Base-by-base conservation (phyloP, 1,139 yeast species). In the Tardiomyces blankii region DNA sequence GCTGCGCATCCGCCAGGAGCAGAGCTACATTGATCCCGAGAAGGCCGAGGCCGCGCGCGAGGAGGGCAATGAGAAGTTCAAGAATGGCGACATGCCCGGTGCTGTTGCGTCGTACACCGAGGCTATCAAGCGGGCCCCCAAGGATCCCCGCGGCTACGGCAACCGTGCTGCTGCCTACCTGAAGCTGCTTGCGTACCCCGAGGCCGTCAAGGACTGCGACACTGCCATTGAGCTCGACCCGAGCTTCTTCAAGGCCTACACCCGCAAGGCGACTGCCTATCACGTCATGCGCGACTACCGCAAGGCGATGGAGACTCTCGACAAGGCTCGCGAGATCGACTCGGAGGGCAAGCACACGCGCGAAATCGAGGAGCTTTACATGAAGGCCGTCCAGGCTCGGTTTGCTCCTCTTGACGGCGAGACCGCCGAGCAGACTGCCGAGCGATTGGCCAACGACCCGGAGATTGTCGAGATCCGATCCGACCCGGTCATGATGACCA, bases 151-250 rank as follows among this genome's bases (percentile, higher is more conserved):
- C 67, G 98, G 97, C 46, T 93, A 89, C 67, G 88, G 95, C 41
- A 93, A 93, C 71, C 84, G 98, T 68, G 98, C 99, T 46, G 98
- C 98, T 39, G 96, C 95, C 1, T 78, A 84, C 62, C 80, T 95
- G 45, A 93, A 93, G 67, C 77, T 93, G 55, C 80, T 91, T 83
- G 86, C 96, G 18, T 91, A 89, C 84, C 96, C 96, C 38, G 98
- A 89, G 58, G 97, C 95, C 13, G 81, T 93, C 51, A 76, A 76
- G 59, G 99, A 93, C 68, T 88, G 97, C 72, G 86, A 91, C 62
- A 65, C 69, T 51, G 99, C 98, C 42, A 86, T 93, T 58, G 79
- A 77, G 61, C 78, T 80, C 59, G 98, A 93, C 66, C 95, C 96
- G 45, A 66, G 69, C 21, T 93, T 91, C 65, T 75, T 91, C 61